These are phyloP conservation scores for Magnolia sinica DNA, from an alignment of 164 flowering plant genomes.

Conservation along the genomic window DNA sequence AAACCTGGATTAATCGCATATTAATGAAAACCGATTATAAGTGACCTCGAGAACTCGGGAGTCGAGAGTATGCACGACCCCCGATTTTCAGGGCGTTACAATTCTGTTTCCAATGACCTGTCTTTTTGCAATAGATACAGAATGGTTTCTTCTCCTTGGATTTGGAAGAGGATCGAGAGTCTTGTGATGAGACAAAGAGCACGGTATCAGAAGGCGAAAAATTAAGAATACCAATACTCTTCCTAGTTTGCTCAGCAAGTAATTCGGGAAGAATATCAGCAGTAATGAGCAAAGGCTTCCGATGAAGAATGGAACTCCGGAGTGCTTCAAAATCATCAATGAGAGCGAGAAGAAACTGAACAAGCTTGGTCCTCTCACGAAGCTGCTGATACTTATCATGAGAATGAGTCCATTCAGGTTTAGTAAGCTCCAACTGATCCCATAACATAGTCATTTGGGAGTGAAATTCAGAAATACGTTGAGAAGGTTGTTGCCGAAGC, in stretches of 20 bases:
- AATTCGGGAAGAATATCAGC: neutral
- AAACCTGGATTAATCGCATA: too few species aligned
- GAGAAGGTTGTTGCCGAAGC: neutral
- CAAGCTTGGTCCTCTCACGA: conserved; percentile 1
- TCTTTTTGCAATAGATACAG: neutral
- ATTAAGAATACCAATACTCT: neutral
- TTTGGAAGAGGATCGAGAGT: neutral
- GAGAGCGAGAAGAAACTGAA: conserved; percentile 4
- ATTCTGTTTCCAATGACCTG: neutral
- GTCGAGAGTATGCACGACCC: too few species aligned
- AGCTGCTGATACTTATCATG: neutral
- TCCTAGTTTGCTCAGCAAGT: neutral
- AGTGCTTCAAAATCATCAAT: neutral
- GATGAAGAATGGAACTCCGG: neutral
- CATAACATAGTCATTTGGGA: neutral
- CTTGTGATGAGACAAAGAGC: neutral
- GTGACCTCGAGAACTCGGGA: too few species aligned
- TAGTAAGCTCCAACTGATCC: neutral
- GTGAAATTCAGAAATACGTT: neutral
- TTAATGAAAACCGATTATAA: too few species aligned
- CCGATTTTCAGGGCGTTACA: too few species aligned
- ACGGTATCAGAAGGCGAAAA: neutral
- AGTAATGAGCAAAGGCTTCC: neutral
- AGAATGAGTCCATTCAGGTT: neutral
- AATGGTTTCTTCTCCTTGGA: conserved; percentile 1